Evolutionary conservation across 148 eudicot genomes (phyloP), one percentile per base, ranked within the genome.

Genomic region (Vaccinium corymbosum): DNA sequence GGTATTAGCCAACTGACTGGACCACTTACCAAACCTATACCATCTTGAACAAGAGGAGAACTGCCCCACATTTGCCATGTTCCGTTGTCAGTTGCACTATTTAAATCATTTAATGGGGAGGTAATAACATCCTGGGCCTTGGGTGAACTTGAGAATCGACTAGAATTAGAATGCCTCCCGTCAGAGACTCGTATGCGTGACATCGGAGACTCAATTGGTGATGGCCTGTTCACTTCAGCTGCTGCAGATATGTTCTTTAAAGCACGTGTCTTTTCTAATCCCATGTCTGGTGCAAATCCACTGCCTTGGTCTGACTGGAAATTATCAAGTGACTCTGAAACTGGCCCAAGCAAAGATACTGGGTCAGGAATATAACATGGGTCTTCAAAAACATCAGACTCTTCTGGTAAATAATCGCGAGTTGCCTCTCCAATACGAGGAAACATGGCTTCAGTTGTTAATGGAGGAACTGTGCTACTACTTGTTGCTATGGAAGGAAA

Each of bases 311-410:
- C 97, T 87, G 93, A 81, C 87, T 94, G 98, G 85, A 97, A 97
- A 87, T 90, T 89, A 84, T 94, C 91, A 68, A 97, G 97, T 50
- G 99, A 95, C 85, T 97, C 99, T 55, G 96, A 94, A 85, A 97
- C 98, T 1, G 99, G 99, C 15, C 99, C 99, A 80, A 97, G 97
- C 87, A 97, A 91, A 66, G 98, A 90, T 29, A 91, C 92, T 17
- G 99, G 98, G 84, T 97, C 96, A 27, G 98, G 99, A 88, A 90
- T 92, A 91, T 97, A 97, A 85, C 97, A 93, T 19, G 99, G 98
- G 83, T 97, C 99, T 95, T 94, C 99, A 89, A 97, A 97, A 82
- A 92, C 91, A 85, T 97, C 99, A 5, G 92, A 90, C 81, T 93
- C 99, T 86, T 97, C 98, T 3, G 93, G 92, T 81, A 94, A 90